Evolutionary conservation across 2,329 filamentous ascomycete species (phyloP).

Genomic region (Hortaea sp.): DNA sequence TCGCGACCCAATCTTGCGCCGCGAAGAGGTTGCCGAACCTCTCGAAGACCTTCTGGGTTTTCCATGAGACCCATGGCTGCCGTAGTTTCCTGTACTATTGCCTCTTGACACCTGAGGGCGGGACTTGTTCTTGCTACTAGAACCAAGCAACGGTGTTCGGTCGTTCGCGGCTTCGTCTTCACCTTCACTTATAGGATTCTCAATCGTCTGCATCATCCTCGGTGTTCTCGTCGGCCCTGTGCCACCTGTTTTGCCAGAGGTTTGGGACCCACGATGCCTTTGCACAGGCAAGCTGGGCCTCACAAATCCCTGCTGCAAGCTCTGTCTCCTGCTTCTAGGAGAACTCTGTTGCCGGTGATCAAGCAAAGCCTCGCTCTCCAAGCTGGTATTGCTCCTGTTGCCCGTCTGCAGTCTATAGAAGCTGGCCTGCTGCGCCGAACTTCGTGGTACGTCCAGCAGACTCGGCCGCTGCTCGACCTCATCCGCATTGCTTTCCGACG

Average conservation of each 20-base stretch:
- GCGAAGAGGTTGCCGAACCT: constrained; percentile 17
- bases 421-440: constrained; percentile 31
- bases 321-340: constrained; percentile 32
- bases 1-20: constrained; percentile 3
- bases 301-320: constrained; percentile 28
- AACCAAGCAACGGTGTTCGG: constrained; percentile 45
- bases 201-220: constrained; percentile 3
- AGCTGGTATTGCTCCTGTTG: constrained; percentile 70
- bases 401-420: constrained; percentile 43
- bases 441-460: constrained; percentile 28
- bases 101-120: constrained; percentile 18
- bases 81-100: constrained; percentile 19
- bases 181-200: constrained; percentile 35
- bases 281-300: constrained; percentile 17
- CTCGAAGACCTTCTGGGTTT: constrained; percentile 19
- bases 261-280: constrained; percentile 11
- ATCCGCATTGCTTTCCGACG: constrained; percentile 42
- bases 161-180: constrained; percentile 35
- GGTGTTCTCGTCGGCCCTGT: constrained; percentile 3
- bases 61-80: constrained; percentile 14
- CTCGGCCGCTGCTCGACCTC: constrained; percentile 30
- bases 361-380: constrained; percentile 79
- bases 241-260: constrained; percentile 8
- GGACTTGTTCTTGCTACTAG: constrained; percentile 23
- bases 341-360: constrained; percentile 59